Percentiles rank a stretch among this genome's conserved stretches.
These are phyloP conservation scores for Arachis monticola DNA, from an alignment of 331 rosid genomes.

Conservation along the genomic window DNA sequence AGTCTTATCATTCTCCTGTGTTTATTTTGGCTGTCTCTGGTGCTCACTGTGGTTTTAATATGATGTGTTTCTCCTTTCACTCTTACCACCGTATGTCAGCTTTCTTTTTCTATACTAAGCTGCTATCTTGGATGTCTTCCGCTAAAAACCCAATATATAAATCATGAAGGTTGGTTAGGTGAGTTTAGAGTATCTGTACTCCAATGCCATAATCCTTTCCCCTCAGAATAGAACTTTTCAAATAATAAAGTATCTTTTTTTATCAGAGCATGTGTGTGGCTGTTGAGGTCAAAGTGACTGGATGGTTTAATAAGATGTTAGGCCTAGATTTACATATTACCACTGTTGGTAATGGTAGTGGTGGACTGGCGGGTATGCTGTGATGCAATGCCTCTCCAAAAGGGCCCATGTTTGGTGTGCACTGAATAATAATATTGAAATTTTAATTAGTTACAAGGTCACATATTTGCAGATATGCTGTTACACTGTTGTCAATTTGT, in stretches of 20 bases:
- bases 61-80: background rate
- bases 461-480: conserved; percentile 21
- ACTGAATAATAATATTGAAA: conserved; percentile 17
- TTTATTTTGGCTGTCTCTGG: conserved; percentile 6
- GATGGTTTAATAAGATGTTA: conserved; percentile 27
- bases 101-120: background rate
- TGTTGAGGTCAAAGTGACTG: background rate
- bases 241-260: background rate
- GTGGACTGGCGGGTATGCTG: background rate
- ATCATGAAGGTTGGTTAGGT: conserved; percentile 12
- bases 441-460: conserved; percentile 10
- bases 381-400: conserved; percentile 20
- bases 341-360: conserved; percentile 14
- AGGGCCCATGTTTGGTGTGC: conserved; percentile 10
- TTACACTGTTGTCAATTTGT: conserved; percentile 22
- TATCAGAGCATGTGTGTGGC: conserved; percentile 6
- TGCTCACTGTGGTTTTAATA: conserved; percentile 3
- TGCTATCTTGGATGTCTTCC: conserved; percentile 27
- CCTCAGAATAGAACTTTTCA: conserved; percentile 7
- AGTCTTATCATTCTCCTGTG: conserved; percentile 4
- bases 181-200: conserved; percentile 14
- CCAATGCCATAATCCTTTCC: background rate
- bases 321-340: conserved; percentile 10
- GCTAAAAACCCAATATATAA: conserved; percentile 10
- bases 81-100: conserved; percentile 18